Conservation (phyloP, 192 early-diverging fungal genomes). For the Coemansia sp. region DNA sequence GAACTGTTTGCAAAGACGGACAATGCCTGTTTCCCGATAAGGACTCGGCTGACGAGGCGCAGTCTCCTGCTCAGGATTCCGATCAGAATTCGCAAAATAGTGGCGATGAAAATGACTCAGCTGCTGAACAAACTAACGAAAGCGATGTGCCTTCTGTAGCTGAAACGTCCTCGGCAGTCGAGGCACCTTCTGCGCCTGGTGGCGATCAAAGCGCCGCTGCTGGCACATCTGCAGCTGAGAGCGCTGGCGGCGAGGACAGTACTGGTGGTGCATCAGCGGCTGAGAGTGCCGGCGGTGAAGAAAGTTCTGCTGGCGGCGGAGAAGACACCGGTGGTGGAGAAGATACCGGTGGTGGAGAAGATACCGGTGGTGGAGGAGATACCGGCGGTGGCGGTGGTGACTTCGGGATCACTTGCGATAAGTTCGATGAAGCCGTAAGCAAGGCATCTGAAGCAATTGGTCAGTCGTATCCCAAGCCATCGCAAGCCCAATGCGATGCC, state of each 20-base stretch:
- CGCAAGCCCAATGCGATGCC: constrained; percentile 30
- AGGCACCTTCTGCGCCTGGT: neutral
- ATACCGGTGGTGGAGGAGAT: neutral
- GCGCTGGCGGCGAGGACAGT: neutral
- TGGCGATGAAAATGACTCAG: too few species aligned
- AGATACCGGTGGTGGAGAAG: neutral
- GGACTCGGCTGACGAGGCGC: neutral
- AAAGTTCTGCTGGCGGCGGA: too few species aligned
- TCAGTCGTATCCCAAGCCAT: constrained; percentile 33
- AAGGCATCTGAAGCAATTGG: constrained; percentile 34
- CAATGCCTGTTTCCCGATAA: constrained; percentile 18
- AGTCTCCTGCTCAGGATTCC: neutral
- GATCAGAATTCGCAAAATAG: neutral
- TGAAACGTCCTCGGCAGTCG: constrained; percentile 3
- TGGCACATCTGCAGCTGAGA: neutral
- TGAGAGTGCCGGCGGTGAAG: neutral
- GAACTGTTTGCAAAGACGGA: constrained; percentile 36
- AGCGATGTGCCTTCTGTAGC: constrained; percentile 11
- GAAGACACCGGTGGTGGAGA: too few species aligned
- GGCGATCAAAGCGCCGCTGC: neutral
- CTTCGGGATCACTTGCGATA: constrained; percentile 41
- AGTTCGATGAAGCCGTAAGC: constrained; percentile 45
- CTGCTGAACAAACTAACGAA: constrained; percentile 1
- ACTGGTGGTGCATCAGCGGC: neutral
- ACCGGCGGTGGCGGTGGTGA: constrained; percentile 4